Base-by-base conservation (phyloP, 2,329 filamentous ascomycete species). In the Biscogniauxia marginata region DNA sequence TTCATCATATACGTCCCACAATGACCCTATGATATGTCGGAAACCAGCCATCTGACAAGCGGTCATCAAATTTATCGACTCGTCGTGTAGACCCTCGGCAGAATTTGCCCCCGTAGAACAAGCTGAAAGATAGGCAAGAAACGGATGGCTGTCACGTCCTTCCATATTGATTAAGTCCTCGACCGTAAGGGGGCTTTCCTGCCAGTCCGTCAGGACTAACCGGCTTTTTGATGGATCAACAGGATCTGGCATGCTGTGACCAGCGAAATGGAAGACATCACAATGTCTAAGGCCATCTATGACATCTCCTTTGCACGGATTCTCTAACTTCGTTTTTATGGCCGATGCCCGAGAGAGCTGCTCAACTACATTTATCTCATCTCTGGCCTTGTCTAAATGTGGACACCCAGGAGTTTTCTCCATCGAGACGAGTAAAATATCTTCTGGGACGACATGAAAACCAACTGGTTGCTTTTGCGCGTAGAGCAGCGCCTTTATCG, bases 181-280 rank as follows among this genome's bases (percentile, higher is more conserved):
- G 0, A 67, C 65, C 0, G 60, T 61, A 0, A 67, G 46, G 1
- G 59, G 61, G n/a, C 58, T 44, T 3, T 16, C 50, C 22, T 63
- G 8, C 60, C 66, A 65, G 55, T 74, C 69, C 0, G 62, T 45
- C 7, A 73, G 62, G 1, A 73, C 59, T 2, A 74, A 59, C 34
- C 22, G 55, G 54, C 71, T 73, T 47, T 62, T 54, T 6, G 65
- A 69, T 1, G 74, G 72, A 18, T 74, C 67, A 0, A 6, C 2
- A 0, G 25, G 13, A 53, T 74, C 52, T 2, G 67, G 60, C 2
- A 39, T 9, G 0, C 71, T 74, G 52, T 76, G 75, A 11, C 75
- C 71, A 2, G 76, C 74, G 52, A 78, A 78, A 56, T 77, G 75
- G 56, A 77, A 74, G 5, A 77, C 69, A 16, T 65, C 60, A 58